Percentiles rank a stretch among this genome's conserved stretches.
Evolutionary conservation across 2,329 filamentous ascomycete species (phyloP).

Genomic region (Cadophora gregata): DNA sequence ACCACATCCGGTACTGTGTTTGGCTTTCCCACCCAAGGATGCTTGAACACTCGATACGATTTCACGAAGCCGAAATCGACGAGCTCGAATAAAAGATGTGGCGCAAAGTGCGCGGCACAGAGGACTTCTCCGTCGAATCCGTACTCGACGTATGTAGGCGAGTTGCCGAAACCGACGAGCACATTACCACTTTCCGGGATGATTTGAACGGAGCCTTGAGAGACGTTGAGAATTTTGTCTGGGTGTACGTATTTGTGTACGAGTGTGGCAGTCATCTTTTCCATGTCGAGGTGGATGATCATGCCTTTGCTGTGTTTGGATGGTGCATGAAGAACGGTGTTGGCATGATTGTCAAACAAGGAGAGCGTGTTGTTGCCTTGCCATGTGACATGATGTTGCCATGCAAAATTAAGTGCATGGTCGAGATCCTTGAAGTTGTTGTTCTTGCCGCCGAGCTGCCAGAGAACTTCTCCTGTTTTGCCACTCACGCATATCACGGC

Average conservation of each 20-base stretch:
- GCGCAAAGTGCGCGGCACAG: slow-evolving; percentile 51
- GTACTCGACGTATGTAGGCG: slow-evolving; percentile 56
- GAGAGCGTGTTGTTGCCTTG: slow-evolving; percentile 32
- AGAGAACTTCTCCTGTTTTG: slow-evolving; percentile 52
- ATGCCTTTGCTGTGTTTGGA: slow-evolving; percentile 42
- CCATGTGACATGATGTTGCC: slow-evolving; percentile 55
- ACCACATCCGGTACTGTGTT: slow-evolving; percentile 36
- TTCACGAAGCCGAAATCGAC: slow-evolving; percentile 31
- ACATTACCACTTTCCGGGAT: slow-evolving; percentile 52
- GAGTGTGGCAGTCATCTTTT: slow-evolving; percentile 51
- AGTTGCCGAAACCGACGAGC: slow-evolving; percentile 57
- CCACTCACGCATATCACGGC: slow-evolving; percentile 54
- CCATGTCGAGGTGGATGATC: slow-evolving; percentile 48
- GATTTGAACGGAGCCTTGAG: slow-evolving; percentile 52
- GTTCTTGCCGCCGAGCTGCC: slow-evolving; percentile 53
- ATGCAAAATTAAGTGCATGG: slow-evolving; percentile 53
- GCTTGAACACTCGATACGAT: slow-evolving; percentile 42
- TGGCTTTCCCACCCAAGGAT: slow-evolving; percentile 40
- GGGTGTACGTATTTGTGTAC: slow-evolving; percentile 49
- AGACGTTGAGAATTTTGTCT: slow-evolving; percentile 47
- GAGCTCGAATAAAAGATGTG: slow-evolving; percentile 38
- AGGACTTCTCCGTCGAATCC: slow-evolving; percentile 47
- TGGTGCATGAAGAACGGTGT: slow-evolving; percentile 46
- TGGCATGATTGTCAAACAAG: slow-evolving; percentile 45
- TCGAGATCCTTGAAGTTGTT: slow-evolving; percentile 48